Evolutionary conservation across 768 basidiomycete species (phyloP), one percentile per base, ranked within the genome.

Genomic region (Pleurotus giganteus): DNA sequence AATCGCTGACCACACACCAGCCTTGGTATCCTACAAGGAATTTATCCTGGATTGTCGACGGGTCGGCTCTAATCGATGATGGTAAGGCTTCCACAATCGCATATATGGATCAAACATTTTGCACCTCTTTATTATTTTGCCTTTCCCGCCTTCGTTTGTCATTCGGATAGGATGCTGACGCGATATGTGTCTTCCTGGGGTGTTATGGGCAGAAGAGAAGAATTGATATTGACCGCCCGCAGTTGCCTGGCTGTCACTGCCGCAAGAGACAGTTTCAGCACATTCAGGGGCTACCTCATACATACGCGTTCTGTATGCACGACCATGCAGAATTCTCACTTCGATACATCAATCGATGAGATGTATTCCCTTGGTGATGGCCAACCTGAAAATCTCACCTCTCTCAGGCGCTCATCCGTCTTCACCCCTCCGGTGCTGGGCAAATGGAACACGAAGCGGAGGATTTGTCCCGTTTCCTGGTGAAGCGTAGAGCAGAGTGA

Each of bases 1-100:
- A 6, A 41, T 15, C 4, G 9, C 13, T n/a, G 29, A 31, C 42
- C 28, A 60, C 82, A 54, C 51, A 89, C 91, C 91, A 93, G 66
- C 90, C 91, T 70, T 93, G 91, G 66, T 93, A 93, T 31, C 91
- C 91, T 0, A 92, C 88, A 27, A 94, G 69, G 61, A 91, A 83
- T 64, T 93, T 94, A 71, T 90, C 82, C 54, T 90, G 88, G 44
- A 94, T 90, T 8, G 89, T 90, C 4, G 78, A 78, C 23, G 91
- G 82, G 64, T 88, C 78, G 8, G 86, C 85, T 59, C 88, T 55
- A 27, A 37, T 36, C 44, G 29, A n/a, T 3, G n/a, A 11, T 23
- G 11, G 26, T 15, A 15, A 11, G 19, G 9, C 3, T 11, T 42
- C 28, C 29, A 46, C n/a, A 34, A 32, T 29, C 21, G 11, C n/a